phyloP scores from a whole-genome alignment of 2,329 filamentous ascomycete genomes.

The Ambrosiella beaveri region DNA sequence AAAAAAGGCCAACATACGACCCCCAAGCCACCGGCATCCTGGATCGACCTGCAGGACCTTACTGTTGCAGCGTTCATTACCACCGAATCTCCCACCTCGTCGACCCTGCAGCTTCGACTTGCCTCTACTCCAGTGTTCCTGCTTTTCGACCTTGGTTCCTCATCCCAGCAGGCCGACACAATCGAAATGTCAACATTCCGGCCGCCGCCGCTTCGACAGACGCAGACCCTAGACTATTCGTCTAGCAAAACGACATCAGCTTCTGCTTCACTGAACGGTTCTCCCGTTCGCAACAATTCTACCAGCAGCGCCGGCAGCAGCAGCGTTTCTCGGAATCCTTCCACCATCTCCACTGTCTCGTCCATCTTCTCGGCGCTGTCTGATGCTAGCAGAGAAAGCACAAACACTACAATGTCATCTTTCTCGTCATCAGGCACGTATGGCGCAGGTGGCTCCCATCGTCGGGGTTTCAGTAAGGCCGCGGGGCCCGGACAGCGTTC shows the following conservation, averaged over 20 bases:
- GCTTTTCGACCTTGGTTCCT: neutral
- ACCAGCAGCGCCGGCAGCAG: slow-evolving; percentile 4
- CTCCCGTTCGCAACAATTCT: slow-evolving; percentile 2
- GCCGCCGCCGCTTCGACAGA: slow-evolving; percentile 19
- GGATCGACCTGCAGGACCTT: no score
- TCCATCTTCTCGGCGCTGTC: slow-evolving; percentile 47
- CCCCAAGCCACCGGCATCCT: no score
- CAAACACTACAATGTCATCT: slow-evolving; percentile 44
- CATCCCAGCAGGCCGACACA: neutral
- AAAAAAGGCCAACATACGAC: no score
- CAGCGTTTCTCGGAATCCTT: slow-evolving; percentile 42
- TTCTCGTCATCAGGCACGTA: slow-evolving; percentile 29
- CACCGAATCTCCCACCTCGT: no score
- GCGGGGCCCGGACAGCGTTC: slow-evolving; percentile 28
- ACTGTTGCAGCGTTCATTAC: no score
- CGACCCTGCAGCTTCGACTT: slow-evolving; percentile 1
- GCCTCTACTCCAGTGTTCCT: neutral
- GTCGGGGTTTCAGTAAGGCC: slow-evolving; percentile 60
- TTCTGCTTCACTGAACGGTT: slow-evolving; percentile 1
- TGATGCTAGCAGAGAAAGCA: slow-evolving; percentile 43
- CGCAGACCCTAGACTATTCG: slow-evolving; percentile 19
- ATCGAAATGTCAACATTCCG: slow-evolving; percentile 24
- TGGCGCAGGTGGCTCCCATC: slow-evolving; percentile 36
- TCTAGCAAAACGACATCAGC: slow-evolving; percentile 18
- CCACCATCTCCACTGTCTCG: slow-evolving; percentile 53